Base-by-base conservation (phyloP, 306 rosid species). In the Citrullus amarus region DNA sequence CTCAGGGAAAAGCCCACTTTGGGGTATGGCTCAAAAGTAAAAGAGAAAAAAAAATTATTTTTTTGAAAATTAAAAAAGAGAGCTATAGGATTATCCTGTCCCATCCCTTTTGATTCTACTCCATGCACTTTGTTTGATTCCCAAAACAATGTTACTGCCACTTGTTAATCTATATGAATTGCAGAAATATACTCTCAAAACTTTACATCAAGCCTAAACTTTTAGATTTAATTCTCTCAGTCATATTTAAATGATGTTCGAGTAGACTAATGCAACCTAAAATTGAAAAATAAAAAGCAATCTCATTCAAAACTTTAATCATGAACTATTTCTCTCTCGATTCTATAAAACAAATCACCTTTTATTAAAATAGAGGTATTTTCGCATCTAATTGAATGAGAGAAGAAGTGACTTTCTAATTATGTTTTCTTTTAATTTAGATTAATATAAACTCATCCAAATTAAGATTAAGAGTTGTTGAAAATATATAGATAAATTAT, bases 81-180 rank as follows among this genome's bases (percentile, higher is more conserved):
- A 72, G 16, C 25, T 22, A 50, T 50, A 72, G 77, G 77, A 72
- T 72, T 72, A 72, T 72, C 77, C 60, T 72, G 60, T 72, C 60
- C 59, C 77, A 72, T 72, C 60, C 36, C 77, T 72, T 71, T 72
- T 51, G 60, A 72, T 72, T 72, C 77, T 50, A 72, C 58, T 72
- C 25, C 60, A 28, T 72, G 41, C 58, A 72, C 58, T 72, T 50
- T 72, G 25, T 72, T 50, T 50, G 77, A 72, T 72, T 72, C 77
- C 41, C 60, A 60, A 14, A 28, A 50, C 77, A 28, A 72, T 72
- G 77, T 50, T 25, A 38, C 72, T 66, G 48, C 50, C 72, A 38
- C 72, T 66, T 36, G 32, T 68, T 68, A 39, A 44, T 20, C 8
- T 41, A 70, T 41, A 68, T 68, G 3, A 63, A 63, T 63, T 2